These are phyloP conservation scores for Pythium phragmiticola DNA, from an alignment of 352 stramenopile species.

Conservation along the genomic window DNA sequence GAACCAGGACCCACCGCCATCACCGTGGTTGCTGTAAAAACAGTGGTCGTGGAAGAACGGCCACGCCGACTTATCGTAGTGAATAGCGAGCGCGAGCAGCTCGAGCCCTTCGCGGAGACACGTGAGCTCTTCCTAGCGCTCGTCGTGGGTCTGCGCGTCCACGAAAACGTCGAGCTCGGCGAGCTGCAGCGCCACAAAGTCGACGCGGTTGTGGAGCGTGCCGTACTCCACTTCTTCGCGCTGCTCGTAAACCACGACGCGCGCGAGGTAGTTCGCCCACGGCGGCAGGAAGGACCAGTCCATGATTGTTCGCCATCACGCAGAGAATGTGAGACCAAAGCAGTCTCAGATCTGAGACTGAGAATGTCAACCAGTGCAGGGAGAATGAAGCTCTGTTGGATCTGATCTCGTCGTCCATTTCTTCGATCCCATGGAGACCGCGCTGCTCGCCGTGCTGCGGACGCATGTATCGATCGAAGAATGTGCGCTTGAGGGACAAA, in stretches of 20 bases:
- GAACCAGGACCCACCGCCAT: neutral
- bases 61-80: slow-evolving; percentile 13
- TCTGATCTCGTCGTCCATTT: too few species aligned
- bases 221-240: slow-evolving; percentile 11
- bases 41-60: slow-evolving; percentile 1
- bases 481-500: slow-evolving; percentile 3
- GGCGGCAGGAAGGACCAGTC: slow-evolving; percentile 5
- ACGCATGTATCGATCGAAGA: neutral
- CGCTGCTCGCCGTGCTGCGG: slow-evolving; percentile 6
- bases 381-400: too few species aligned
- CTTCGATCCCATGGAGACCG: neutral
- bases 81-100: slow-evolving; percentile 14
- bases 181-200: slow-evolving; percentile 7
- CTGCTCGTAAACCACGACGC: neutral
- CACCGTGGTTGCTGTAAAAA: too few species aligned
- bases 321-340: neutral
- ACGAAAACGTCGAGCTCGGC: neutral
- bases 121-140: slow-evolving; percentile 11
- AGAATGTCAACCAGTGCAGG: too few species aligned
- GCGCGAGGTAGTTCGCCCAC: neutral
- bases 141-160: slow-evolving; percentile 7
- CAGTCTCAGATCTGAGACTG: neutral
- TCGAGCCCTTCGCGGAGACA: slow-evolving; percentile 13
- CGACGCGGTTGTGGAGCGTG: slow-evolving; percentile 17
- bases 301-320: too few species aligned